Percentiles rank a stretch among this genome's conserved stretches.
These are phyloP conservation scores for Tilletia caries DNA, from an alignment of 1,284 basidiomycete genomes.

Conservation along the genomic window DNA sequence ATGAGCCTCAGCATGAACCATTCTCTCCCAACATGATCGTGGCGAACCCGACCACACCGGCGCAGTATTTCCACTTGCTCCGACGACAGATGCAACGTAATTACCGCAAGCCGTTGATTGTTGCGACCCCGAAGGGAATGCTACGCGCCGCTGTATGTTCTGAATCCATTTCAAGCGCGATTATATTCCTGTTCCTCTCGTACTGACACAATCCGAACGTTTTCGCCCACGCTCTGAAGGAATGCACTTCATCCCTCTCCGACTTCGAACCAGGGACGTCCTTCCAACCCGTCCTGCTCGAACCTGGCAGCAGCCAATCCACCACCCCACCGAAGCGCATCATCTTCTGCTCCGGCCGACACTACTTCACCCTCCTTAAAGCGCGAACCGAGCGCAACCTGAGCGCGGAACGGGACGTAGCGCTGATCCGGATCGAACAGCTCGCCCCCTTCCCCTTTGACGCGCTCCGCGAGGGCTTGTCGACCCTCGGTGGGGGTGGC, in stretches of 20 bases:
- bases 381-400: slow-evolving; percentile 62
- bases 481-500: slow-evolving; percentile 59
- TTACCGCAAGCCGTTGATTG: slow-evolving; percentile 67
- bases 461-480: slow-evolving; percentile 68
- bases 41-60: slow-evolving; percentile 77
- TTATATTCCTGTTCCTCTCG: not conserved
- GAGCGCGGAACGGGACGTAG: slow-evolving; percentile 58
- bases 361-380: slow-evolving; percentile 79
- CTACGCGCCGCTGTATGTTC: slow-evolving; percentile 58
- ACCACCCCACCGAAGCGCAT: slow-evolving; percentile 54
- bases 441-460: slow-evolving; percentile 47
- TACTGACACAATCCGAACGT: too few relatives aligned
- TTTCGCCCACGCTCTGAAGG: not conserved
- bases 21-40: slow-evolving; percentile 73
- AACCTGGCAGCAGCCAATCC: slow-evolving; percentile 56
- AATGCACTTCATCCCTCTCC: slow-evolving; percentile 66
- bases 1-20: slow-evolving; percentile 80
- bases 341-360: slow-evolving; percentile 67
- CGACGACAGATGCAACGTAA: slow-evolving; percentile 76
- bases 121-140: slow-evolving; percentile 19
- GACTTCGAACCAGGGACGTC: slow-evolving; percentile 66
- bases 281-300: slow-evolving; percentile 71
- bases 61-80: slow-evolving; percentile 83
- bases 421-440: slow-evolving; percentile 65
- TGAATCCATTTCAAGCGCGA: not conserved